Evolutionary conservation across 2,329 filamentous ascomycete species (phyloP), one percentile per base, ranked within the genome.

Genomic region (Aspergillus pseudonomiae): DNA sequence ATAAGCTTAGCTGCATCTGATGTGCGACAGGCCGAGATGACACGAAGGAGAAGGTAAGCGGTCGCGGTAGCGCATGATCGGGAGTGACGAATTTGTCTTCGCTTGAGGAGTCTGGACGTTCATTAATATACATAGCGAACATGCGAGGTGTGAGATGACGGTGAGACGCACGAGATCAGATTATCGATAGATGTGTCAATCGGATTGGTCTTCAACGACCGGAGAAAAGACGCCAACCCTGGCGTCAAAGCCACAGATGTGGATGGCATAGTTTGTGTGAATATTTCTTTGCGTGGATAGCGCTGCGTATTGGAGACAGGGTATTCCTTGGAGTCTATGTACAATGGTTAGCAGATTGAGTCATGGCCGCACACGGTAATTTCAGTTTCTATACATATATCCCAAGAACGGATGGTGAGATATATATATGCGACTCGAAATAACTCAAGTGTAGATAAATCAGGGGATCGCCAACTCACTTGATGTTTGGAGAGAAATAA

Each of bases 31-130:
- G 89, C 89, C 39, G 91, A 91, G 58, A 99, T 92, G 26, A 97
- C 91, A 65, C 92, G 91, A 58, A 93, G 87, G 50, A 99, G 88
- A 32, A 98, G 88, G 71, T 96, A 91, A 26, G 94, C 92, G 3
- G 94, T 98, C 65, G 94, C 94, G 63, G 95, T 88, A 62, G 95
- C 95, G 80, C 94, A 97, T 77, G 91, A 88, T 77, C 95, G 89
- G 54, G 94, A 92, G 68, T 92, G 92, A 65, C 87, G 88, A 73
- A 99, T 96, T 76, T 98, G 94, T 71, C 94, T 86, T 76, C 94
- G 86, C 79, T 97, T 97, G 68, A 99, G 86, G 24, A 97, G 88
- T 59, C 92, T 95, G 71, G 30, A 50, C 19, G 36, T 54, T 61
- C 63, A 63, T 72, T 61, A 70, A 70, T 61, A 62, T 57, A 46